A percentile compares a stretch with the other conserved stretches of the same genome.
Conservation (phyloP, 192 early-diverging fungal species). For the Thoreauomyces humboldtii region DNA sequence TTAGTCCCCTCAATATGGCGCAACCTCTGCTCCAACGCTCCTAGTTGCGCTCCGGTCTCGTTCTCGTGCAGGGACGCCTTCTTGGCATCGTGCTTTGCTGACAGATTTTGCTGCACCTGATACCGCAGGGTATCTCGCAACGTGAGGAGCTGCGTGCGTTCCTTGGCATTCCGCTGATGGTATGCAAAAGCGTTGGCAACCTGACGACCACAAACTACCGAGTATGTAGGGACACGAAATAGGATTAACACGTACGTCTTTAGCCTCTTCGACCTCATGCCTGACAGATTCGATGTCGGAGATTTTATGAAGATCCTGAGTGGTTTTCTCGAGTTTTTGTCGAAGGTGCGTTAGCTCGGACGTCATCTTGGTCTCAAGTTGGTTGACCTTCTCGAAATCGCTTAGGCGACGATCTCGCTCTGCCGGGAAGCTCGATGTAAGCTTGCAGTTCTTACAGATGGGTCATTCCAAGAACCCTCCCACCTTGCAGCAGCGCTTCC, state of each 20-base stretch:
- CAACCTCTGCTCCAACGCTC: constrained; percentile 50
- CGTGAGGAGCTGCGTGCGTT: constrained; percentile 32
- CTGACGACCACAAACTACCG: too few relatives aligned
- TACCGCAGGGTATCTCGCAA: constrained; percentile 35
- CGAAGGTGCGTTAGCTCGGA: constrained; percentile 46
- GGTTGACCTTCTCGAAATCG: constrained; percentile 58
- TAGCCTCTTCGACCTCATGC: constrained; percentile 15
- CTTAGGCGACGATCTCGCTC: constrained; percentile 50
- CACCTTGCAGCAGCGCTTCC: constrained; percentile 47
- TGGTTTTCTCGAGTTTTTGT: constrained; percentile 35
- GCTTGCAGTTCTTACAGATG: too few relatives aligned
- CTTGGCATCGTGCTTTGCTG: constrained; percentile 48
- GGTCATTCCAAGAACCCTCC: too few relatives aligned
- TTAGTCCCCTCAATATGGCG: constrained; percentile 50
- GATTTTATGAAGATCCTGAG: constrained; percentile 36
- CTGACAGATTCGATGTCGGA: constrained; percentile 47
- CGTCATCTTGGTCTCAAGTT: constrained; percentile 53
- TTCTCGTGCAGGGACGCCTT: constrained; percentile 50
- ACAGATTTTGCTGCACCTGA: constrained; percentile 30
- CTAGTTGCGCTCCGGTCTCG: constrained; percentile 53
- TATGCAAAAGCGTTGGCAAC: too few relatives aligned
- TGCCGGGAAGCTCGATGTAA: too few relatives aligned
- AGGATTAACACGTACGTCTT: too few relatives aligned
- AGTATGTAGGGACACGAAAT: too few relatives aligned
- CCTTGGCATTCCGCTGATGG: constrained; percentile 39